These are phyloP conservation scores for Hibiscus syriacus DNA, from an alignment of 345 rosid species.

Conservation along the genomic window DNA sequence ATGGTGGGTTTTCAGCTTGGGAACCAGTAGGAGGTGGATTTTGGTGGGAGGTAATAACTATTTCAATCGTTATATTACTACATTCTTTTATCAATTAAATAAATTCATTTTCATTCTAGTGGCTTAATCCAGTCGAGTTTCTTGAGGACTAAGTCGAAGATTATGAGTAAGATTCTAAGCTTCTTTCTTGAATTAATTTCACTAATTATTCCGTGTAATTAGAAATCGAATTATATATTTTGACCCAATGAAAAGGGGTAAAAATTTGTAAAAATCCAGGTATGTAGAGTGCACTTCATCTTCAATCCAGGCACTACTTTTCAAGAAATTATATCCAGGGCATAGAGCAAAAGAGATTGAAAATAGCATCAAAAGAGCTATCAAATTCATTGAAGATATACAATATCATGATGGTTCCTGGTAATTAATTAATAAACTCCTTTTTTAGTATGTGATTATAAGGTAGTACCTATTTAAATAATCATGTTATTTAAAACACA, in stretches of 20 bases:
- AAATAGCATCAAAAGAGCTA: slow-evolving; percentile 30
- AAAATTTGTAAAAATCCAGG: neutral
- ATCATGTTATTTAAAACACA: too few relatives aligned
- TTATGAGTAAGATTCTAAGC: neutral
- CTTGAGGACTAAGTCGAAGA: neutral
- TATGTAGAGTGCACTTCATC: slow-evolving; percentile 48
- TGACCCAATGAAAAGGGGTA: too few relatives aligned
- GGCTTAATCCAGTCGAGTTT: neutral
- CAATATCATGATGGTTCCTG: slow-evolving; percentile 52
- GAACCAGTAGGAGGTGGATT: slow-evolving; percentile 44
- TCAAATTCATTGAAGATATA: slow-evolving; percentile 23
- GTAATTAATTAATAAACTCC: neutral
- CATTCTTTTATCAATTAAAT: too few relatives aligned
- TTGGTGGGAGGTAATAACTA: slow-evolving; percentile 43
- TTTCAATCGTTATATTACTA: neutral
- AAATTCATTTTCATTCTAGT: neutral
- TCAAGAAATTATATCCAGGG: slow-evolving; percentile 29
- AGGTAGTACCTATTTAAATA: too few relatives aligned
- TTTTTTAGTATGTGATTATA: too few relatives aligned
- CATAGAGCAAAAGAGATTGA: slow-evolving; percentile 37
- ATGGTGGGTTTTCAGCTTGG: slow-evolving; percentile 35
- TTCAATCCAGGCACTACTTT: slow-evolving; percentile 38
- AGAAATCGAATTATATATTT: neutral
- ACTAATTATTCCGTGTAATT: neutral
- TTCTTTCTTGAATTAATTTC: neutral